A percentile compares a stretch with the other conserved stretches of the same genome.
Evolutionary conservation across 176 grass and related monocot species (phyloP).

Genomic region (Lolium rigidum): DNA sequence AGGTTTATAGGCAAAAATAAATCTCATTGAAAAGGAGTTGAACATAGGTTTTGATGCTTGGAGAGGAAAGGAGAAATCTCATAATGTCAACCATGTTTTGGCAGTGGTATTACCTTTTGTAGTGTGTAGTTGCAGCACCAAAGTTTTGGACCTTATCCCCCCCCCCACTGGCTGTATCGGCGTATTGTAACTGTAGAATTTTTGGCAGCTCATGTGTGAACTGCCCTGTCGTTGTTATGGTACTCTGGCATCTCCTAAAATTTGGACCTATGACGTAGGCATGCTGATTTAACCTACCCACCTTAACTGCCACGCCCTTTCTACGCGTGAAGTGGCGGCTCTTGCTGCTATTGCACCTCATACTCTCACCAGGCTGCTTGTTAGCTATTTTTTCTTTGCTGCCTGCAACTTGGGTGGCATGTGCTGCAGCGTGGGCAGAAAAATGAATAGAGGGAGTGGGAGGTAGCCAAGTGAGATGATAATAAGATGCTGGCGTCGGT

Average conservation of each 20-base stretch:
- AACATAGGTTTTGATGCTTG: neutral
- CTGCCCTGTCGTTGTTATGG: neutral
- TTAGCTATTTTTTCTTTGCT: neutral
- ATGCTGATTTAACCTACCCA: neutral
- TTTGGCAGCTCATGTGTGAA: neutral
- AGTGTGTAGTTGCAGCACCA: neutral
- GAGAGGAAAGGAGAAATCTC: neutral
- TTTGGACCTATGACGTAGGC: neutral
- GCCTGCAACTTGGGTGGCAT: too few species aligned
- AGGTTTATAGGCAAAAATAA: neutral
- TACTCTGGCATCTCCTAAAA: neutral
- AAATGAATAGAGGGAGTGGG: neutral
- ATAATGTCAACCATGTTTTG: neutral
- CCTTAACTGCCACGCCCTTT: neutral
- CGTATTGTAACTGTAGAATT: neutral
- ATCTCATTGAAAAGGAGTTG: too few species aligned
- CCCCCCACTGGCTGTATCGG: neutral
- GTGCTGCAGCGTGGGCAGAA: neutral
- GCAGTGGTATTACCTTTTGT: neutral
- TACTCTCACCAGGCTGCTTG: neutral
- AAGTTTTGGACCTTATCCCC: neutral
- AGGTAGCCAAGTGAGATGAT: neutral
- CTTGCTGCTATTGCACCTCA: too few species aligned
- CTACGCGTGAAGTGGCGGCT: neutral
- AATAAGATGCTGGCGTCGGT: neutral